phyloP scores from a whole-genome alignment of 116 monocot species.

The Iris pallida region DNA sequence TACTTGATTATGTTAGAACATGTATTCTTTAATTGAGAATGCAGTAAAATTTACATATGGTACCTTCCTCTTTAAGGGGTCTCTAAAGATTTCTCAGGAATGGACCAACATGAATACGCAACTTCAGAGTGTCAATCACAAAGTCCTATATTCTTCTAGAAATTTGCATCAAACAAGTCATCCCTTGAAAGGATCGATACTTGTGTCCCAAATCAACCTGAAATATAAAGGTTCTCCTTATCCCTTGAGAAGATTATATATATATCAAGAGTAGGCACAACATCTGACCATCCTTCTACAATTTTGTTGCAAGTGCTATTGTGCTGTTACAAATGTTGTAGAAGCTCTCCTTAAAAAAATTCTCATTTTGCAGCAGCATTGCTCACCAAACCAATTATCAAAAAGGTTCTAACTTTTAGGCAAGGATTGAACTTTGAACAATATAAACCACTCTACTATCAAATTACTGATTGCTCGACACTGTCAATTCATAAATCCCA shows the following conservation, averaged over 20 bases:
- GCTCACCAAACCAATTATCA: no score
- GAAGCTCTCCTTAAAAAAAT: no score
- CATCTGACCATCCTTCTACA: neutral
- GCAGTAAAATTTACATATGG: neutral
- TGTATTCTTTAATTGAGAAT: neutral
- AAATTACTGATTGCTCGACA: no score
- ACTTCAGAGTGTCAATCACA: slow-evolving; percentile 81
- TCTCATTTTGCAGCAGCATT: no score
- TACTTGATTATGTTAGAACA: neutral
- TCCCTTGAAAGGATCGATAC: slow-evolving; percentile 89
- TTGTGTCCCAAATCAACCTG: slow-evolving; percentile 98
- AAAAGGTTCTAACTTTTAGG: no score
- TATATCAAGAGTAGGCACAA: neutral
- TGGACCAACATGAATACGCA: slow-evolving; percentile 84
- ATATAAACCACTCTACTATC: no score
- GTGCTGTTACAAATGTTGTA: no score
- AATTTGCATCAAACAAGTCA: slow-evolving; percentile 99
- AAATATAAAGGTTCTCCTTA: neutral
- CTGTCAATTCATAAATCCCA: no score
- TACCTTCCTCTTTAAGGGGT: slow-evolving; percentile 85
- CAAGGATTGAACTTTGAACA: no score
- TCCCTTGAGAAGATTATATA: neutral
- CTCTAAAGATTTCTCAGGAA: slow-evolving; percentile 81
- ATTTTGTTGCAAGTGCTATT: no score
- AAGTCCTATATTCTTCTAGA: slow-evolving; percentile 95